Evolutionary conservation across 148 eudicot genomes (phyloP).

Genomic region (Bassia scoparia): DNA sequence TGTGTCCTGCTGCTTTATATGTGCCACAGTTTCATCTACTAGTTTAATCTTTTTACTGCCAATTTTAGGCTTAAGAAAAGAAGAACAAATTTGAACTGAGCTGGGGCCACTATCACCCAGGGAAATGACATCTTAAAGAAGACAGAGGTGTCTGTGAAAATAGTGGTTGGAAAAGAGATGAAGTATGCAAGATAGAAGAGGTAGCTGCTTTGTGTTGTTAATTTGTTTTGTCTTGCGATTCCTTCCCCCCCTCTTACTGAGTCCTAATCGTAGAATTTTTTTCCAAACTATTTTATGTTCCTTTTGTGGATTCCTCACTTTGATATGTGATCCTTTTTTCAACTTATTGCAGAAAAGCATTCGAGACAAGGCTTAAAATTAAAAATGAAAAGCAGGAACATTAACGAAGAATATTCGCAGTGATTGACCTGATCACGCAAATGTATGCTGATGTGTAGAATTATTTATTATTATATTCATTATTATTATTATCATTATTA

Average conservation of each 20-base stretch:
- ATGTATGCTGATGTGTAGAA: constrained; percentile 40
- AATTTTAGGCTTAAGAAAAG: constrained; percentile 59
- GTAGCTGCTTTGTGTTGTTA: constrained; percentile 26
- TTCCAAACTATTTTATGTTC: neutral
- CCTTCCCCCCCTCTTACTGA: too few relatives aligned
- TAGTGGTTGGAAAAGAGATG: constrained; percentile 97
- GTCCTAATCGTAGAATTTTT: too few relatives aligned
- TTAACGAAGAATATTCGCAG: constrained; percentile 54
- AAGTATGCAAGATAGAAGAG: constrained; percentile 97
- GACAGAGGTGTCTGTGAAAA: constrained; percentile 86
- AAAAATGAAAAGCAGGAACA: constrained; percentile 60
- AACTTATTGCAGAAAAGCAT: constrained; percentile 71
- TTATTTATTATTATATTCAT: too few relatives aligned
- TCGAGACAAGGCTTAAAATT: constrained; percentile 64
- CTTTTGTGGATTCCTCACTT: neutral
- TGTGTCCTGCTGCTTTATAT: constrained; percentile 22
- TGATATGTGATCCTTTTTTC: constrained; percentile 11
- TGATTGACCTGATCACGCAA: constrained; percentile 59
- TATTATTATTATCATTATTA: too few relatives aligned
- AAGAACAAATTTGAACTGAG: constrained; percentile 68
- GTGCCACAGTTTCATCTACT: constrained; percentile 14
- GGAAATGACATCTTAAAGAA: constrained; percentile 90
- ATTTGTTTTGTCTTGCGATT: neutral
- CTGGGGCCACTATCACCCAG: constrained; percentile 77
- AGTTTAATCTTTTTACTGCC: constrained; percentile 17